Evolutionary conservation across 768 basidiomycete species (phyloP), one percentile per base, ranked within the genome.

Genomic region (Hygrocybe punicea): DNA sequence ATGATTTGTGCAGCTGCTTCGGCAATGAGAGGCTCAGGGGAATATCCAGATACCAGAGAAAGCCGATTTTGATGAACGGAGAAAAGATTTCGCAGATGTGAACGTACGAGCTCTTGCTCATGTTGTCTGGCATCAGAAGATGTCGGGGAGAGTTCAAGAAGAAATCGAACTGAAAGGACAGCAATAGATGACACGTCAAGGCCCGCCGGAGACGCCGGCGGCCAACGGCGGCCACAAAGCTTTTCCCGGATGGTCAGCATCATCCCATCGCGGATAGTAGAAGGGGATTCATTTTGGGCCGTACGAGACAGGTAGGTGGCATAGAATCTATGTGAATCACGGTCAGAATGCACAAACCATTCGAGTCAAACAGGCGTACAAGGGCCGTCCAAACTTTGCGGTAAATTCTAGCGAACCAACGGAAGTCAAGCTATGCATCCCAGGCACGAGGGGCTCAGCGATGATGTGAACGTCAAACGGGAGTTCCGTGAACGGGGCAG

Each of bases 141-240:
- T 21, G 53, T 33, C 19, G 60, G 60, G 36, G 58, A 61, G 21
- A 61, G 58, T 53, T 61, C 60, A 44, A 61, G 51, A 61, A 59
- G 58, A 25, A 61, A 52, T 54, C 59, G 53, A 56, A 60, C 24
- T 2, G 59, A 61, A 42, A 61, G 60, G 52, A 61, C 36, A 36
- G 60, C 59, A 48, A 61, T 60, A 6, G 59, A 60, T 56, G 54
- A 59, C 8, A 25, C 53, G 23, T 60, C 33, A 29, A 60, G 48
- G n/a, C 6, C 48, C 23, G 54, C 53, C 25, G 24, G 25, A 17
- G 37, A 24, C 14, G 4, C 16, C 24, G 37, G 53, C 11, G 53
- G 53, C 53, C 53, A 54, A 44, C 25, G 40, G 21, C 24, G 42
- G 16, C 53, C 53, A 42, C 13, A 45, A 25, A 54, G 53, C 40